Percentiles rank a stretch among this genome's conserved stretches.
Conservation (phyloP, 257 asterid species). For the Jaltomata sinuosa region DNA sequence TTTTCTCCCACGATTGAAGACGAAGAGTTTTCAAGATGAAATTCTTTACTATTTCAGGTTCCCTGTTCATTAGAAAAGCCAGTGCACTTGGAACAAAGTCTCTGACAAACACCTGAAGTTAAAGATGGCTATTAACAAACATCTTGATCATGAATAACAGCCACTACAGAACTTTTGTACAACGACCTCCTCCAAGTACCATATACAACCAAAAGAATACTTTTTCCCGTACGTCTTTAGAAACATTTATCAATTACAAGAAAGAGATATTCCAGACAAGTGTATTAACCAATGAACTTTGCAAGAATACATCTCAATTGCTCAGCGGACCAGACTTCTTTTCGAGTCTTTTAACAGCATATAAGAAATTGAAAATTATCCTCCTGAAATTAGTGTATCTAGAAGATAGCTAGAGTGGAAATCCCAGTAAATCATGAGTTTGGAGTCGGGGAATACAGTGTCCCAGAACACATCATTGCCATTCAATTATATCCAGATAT, state of each 20-base stretch:
- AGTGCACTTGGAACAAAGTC: slow-evolving; percentile 69
- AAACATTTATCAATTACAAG: not conserved
- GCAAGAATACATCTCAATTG: not conserved
- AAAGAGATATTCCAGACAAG: not conserved
- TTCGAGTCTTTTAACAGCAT: not conserved
- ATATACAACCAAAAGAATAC: not conserved
- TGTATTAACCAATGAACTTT: not conserved
- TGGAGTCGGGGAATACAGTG: not conserved
- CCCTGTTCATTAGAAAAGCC: slow-evolving; percentile 63
- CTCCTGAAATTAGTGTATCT: not conserved
- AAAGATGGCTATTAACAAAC: slow-evolving; percentile 6
- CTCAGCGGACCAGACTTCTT: not conserved
- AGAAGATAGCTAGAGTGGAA: not conserved
- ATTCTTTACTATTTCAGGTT: slow-evolving; percentile 60
- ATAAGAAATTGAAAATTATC: not conserved
- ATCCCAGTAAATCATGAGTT: not conserved
- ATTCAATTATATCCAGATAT: not conserved
- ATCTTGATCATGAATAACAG: not conserved
- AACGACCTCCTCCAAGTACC: not conserved
- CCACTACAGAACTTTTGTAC: not conserved
- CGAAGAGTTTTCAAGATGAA: slow-evolving; percentile 62
- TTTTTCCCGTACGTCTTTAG: not conserved
- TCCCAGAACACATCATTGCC: not conserved
- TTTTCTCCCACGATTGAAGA: slow-evolving; percentile 81
- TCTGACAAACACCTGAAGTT: slow-evolving; percentile 57